Base-by-base conservation (phyloP, 2,329 filamentous ascomycete genomes). In the Fusarium protoensiforme region DNA sequence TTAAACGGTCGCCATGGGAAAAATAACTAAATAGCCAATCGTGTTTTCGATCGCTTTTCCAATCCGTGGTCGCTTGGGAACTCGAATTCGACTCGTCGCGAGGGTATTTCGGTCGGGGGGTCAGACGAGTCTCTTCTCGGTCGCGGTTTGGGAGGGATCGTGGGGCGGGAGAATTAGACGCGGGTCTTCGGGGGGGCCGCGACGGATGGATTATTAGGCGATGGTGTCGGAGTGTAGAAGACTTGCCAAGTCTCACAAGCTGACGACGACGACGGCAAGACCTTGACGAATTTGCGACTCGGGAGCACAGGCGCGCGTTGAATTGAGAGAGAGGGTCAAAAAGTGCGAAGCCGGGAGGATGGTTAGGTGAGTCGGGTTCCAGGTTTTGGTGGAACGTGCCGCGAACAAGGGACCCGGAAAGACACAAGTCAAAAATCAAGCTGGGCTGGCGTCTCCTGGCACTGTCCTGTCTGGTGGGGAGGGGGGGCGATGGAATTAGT, bases 1-100 rank as follows among this genome's bases (percentile, higher is more conserved):
- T 69, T 76, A 78, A 66, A 65, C 35, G 61, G 64, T 61, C 68
- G 76, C 76, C 76, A 78, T 78, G 64, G 33, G 71, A 63, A 65
- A 57, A 59, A 54, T 27, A 41, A 24, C 24, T 58, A 22, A 51
- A 24, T 29, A 22, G 43, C 16, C 36, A 38, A 58, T 27, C 56
- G 39, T 35, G 24, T 46, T 59, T 24, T 69, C 29, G 61, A 22
- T 24, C 48, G 54, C 24, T 31, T 18, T 57, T 61, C 31, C 31
- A 68, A 53, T 57, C 57, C 35, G 65, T 38, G 16, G 46, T 65
- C 27, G 43, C 43, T 36, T 43, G 16, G 27, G n/a, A 24, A 61
- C 29, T 33, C 27, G n/a, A n/a, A 46, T 39, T 64, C 41, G 39
- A 69, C 36, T 62, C 29, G 38, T 56, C 41, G 63, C 62, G 57